These are phyloP conservation scores for Eucalyptus globulus DNA, from an alignment of 345 rosid genomes.

Conservation along the genomic window DNA sequence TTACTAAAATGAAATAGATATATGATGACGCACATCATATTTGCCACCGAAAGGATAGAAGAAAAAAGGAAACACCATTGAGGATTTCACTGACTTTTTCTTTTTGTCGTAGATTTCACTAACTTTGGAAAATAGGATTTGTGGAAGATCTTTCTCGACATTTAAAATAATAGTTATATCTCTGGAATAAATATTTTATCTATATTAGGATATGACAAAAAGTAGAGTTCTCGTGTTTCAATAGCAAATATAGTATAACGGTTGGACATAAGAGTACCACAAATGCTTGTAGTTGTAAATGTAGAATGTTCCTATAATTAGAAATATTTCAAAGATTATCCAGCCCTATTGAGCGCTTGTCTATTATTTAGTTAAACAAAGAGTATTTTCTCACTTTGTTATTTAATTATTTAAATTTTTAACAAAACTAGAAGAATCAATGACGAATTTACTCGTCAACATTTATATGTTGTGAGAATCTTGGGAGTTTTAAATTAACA, in stretches of 20 bases:
- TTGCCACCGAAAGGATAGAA: neutral
- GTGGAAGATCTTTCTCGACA: neutral
- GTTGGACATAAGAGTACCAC: neutral
- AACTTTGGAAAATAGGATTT: neutral
- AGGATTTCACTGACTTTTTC: neutral
- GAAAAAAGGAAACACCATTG: neutral
- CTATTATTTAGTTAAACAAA: neutral
- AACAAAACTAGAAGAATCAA: too few relatives aligned
- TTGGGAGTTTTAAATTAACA: neutral
- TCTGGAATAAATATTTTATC: neutral
- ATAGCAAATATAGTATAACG: neutral
- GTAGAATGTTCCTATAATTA: neutral
- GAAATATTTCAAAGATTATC: neutral
- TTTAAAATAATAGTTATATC: neutral
- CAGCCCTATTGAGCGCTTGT: neutral
- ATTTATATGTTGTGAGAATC: neutral
- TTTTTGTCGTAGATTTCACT: too few relatives aligned
- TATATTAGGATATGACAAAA: neutral
- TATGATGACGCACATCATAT: neutral
- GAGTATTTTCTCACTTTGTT: neutral
- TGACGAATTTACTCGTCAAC: neutral
- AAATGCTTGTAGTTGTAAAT: neutral
- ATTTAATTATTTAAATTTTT: too few relatives aligned
- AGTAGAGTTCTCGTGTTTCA: neutral
- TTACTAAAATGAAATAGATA: neutral